Evolutionary conservation across 257 asterid genomes (phyloP).

Genomic region (Echium plantagineum): DNA sequence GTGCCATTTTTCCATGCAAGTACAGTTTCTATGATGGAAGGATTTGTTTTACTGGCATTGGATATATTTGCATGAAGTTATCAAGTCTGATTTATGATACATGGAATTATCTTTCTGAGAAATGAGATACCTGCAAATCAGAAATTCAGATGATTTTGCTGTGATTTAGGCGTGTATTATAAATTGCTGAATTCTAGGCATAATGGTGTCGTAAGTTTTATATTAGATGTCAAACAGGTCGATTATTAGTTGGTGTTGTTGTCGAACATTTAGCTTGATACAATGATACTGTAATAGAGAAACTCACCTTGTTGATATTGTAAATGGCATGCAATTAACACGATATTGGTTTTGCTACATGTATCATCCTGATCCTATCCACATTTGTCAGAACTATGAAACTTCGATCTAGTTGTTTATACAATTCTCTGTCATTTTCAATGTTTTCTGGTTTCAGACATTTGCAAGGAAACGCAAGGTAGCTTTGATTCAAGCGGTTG

Average conservation of each 20-base stretch:
- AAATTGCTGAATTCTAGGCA: too few relatives aligned
- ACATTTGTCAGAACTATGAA: background rate
- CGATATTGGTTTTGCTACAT: background rate
- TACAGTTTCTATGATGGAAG: background rate
- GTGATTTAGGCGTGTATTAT: too few relatives aligned
- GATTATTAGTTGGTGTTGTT: background rate
- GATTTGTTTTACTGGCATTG: background rate
- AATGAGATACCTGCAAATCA: too few relatives aligned
- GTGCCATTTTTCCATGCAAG: background rate
- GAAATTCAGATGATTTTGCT: too few relatives aligned
- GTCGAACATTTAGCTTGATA: background rate
- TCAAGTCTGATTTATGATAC: too few relatives aligned
- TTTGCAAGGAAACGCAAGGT: conserved; percentile 47
- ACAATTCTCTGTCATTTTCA: background rate
- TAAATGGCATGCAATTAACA: too few relatives aligned
- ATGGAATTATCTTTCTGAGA: too few relatives aligned
- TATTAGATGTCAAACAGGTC: background rate
- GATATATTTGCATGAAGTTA: background rate
- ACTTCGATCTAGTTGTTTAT: background rate
- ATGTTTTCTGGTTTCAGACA: conserved; percentile 30
- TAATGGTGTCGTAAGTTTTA: too few relatives aligned
- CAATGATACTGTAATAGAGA: background rate
- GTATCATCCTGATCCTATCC: background rate
- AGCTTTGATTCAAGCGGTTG: conserved; percentile 79
- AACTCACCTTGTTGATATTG: too few relatives aligned